Evolutionary conservation across 768 basidiomycete species (phyloP).

Genomic region (Tricholoma sp.): DNA sequence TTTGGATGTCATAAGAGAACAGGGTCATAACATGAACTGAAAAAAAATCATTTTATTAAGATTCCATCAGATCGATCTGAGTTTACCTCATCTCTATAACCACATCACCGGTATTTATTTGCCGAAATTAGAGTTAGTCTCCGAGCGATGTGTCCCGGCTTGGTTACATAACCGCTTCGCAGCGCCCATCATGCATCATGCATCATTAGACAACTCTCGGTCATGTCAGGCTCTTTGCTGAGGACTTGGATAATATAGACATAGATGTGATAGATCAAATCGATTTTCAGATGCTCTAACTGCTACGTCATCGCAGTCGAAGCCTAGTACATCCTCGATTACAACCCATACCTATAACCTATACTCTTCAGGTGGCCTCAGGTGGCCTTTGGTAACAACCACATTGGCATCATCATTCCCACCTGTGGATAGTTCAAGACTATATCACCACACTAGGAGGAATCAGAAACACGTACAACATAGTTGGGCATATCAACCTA

Average conservation of each 20-base stretch:
- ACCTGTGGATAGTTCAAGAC: conserved; percentile 26
- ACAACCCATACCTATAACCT: background rate
- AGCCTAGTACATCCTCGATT: background rate
- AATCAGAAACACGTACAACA: conserved; percentile 33
- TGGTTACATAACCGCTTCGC: too few species aligned
- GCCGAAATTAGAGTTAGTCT: background rate
- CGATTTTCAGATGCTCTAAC: background rate
- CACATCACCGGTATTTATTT: background rate
- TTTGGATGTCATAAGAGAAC: background rate
- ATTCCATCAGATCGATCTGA: background rate
- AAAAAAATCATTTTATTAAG: background rate
- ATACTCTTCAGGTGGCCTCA: background rate
- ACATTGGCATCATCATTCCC: conserved; percentile 52
- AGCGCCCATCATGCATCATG: too few species aligned
- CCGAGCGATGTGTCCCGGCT: background rate
- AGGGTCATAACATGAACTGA: background rate
- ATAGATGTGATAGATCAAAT: too few species aligned
- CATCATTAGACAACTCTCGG: too few species aligned
- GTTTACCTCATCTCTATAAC: background rate
- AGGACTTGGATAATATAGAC: too few species aligned
- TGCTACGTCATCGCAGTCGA: background rate
- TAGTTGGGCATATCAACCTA: conserved; percentile 67
- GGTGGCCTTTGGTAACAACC: conserved; percentile 20
- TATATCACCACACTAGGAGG: background rate
- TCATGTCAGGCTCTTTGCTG: too few species aligned